Base-by-base conservation (phyloP, 2,329 filamentous ascomycete species). In the Talaromyces islandicus region DNA sequence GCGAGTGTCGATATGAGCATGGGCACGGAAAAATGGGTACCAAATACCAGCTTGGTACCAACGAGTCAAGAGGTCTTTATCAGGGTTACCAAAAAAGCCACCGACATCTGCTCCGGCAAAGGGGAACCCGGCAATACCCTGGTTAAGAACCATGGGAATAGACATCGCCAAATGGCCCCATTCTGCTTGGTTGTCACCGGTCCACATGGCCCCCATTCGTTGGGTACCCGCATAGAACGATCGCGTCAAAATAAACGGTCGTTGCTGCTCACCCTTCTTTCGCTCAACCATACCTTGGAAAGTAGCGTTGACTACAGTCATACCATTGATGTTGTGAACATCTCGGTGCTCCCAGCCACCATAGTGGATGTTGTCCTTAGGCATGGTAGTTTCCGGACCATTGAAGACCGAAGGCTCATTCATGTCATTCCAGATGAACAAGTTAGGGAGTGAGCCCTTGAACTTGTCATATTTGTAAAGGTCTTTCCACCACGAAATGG, bases 341-440 rank as follows among this genome's bases (percentile, higher is more conserved):
- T 99, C 94, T 64, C 94, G 90, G 73, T 99, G 94, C 75, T 99
- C 94, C 94, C 94, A 99, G 70, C 89, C 85, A 57, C 85, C 92
- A 69, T 89, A 79, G 73, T 99, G 94, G 30, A 99, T 77, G 72
- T 99, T 99, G 79, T 99, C 94, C 77, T 97, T 97, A 63, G 94
- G 94, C 92, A 97, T 97, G 5, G 93, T 97, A 3, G 92, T 96
- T 75, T 99, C 94, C 0, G 94, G 94, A 0, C 94, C 94, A 73
- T 97, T 97, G 81, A 99, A 99, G 1, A 99, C 94, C 0, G 94
- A 97, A 0, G 94, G 94, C 78, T 99, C 94, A 72, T 97, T 97
- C 94, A 99, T 99, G 74, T 99, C 94, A 74, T 99, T 99, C 94
- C 94, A 99, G 68, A 99, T 86, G 75, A 91, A 97, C 0, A 91